Base-by-base conservation (phyloP, 2,329 filamentous ascomycete species). In the Xylaria sp. region DNA sequence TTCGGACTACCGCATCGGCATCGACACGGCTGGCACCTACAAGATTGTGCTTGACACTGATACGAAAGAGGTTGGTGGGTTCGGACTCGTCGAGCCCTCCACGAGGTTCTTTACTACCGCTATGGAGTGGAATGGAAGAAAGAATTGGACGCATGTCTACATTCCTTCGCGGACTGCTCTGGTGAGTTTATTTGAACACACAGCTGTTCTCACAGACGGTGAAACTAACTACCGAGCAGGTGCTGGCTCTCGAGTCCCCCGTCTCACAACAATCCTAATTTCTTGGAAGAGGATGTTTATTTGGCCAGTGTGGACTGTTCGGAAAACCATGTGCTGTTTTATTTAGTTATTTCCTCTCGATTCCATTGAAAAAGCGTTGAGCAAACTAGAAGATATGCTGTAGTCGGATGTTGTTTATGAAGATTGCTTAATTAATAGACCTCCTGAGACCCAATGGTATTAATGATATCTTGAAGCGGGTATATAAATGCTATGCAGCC, bases 131-230 rank as follows among this genome's bases (percentile, higher is more conserved):
- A 98, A 98, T 78, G 88, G 88, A 14, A 85, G 96, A 70, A 91
- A 88, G 83, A 98, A 98, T 81, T 98, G 93, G 83, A 89, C 93
- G 56, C 96, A 98, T 79, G 88, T 98, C 61, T 99, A 99, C 79
- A 88, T 97, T 69, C 95, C 95, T 17, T 89, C 89, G 61, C 86
- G 95, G 75, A 94, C 92, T 69, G 95, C 93, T 21, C 83, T 98
- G 79, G 94, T 97, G 83, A 82, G 87, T 82, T 61, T 54, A 14
- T 34, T 47, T 21, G 42, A 58, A 30, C 17, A 24, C 4, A 27
- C 17, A 4, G 8, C 17, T 54, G 2, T 36, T 36, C 24, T n/a
- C 2, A 6, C 17, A 12, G 27, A 27, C 1, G 7, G 21, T 4
- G 11, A 56, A 65, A 9, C 66, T 71, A 67, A 66, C 58, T 55